Evolutionary conservation across 1,284 basidiomycete species (phyloP), one percentile per base, ranked within the genome.

Genomic region (Puccinia triticina): DNA sequence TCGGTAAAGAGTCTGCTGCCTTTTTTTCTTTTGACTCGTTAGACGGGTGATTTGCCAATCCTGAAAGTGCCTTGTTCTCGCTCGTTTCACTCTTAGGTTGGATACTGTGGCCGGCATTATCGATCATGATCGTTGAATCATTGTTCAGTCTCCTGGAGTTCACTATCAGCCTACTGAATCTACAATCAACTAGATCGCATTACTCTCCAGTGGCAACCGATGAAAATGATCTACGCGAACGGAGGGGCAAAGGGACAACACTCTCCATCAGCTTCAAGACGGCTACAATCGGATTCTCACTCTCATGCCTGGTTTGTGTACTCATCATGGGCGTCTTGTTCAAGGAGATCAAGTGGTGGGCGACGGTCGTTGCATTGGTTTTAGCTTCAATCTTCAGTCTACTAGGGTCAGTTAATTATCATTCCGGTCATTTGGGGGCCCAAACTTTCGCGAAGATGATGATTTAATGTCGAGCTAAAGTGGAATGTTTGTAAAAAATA

Each of bases 111-210:
- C 91, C 93, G 26, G 93, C 95, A 0, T 89, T 98, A 66, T 95
- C 96, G 0, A 93, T 98, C 86, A 98, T 98, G 96, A 89, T 89
- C 86, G 91, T 94, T 55, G 96, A 98, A 88, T 93, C 92, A 81
- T 87, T 97, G 83, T 90, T 98, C 26, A 95, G 94, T 16, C 84
- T 93, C 34, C 94, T 94, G 29, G 90, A 94, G 82, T 88, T 90
- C 26, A 90, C 53, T 83, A 84, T 76, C 90, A 90, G 83, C 83
- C 23, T 77, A 50, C n/a, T 77, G 1, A 55, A n/a, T 34, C 46
- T 46, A 29, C 32, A 46, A 40, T 71, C 67, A 2, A 71, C n/a
- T 29, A n/a, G 37, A n/a, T 48, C 53, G 14, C 18, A 1, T 37
- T 69, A 79, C 37, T 67, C 37, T n/a, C 77, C 53, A 29, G 12